phyloP scores from a whole-genome alignment of 2,329 filamentous ascomycete species.

The Chaetomium sp. region DNA sequence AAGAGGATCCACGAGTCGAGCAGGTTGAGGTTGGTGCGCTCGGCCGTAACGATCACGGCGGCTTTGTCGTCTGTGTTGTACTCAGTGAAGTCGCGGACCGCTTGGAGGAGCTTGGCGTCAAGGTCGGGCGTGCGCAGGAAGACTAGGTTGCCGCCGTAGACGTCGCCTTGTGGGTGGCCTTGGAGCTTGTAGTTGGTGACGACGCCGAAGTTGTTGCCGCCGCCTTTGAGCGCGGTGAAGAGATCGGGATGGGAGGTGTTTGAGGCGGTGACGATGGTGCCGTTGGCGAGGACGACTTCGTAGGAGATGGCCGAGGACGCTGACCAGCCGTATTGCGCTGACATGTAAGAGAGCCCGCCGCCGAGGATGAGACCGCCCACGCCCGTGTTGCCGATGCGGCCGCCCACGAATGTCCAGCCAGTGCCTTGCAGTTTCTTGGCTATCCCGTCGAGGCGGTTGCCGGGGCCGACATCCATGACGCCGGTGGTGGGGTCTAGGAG shows the following conservation, averaged over 20 bases:
- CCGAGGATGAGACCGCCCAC: slow-evolving; percentile 56
- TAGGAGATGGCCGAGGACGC: slow-evolving; percentile 45
- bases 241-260: slow-evolving; percentile 29
- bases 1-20: slow-evolving; percentile 62
- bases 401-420: slow-evolving; percentile 48
- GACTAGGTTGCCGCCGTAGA: slow-evolving; percentile 49
- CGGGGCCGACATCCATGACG: slow-evolving; percentile 46
- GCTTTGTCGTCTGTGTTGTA: slow-evolving; percentile 62
- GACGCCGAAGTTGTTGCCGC: slow-evolving; percentile 35
- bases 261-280: slow-evolving; percentile 33
- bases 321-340: slow-evolving; percentile 41
- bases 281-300: slow-evolving; percentile 46
- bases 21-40: slow-evolving; percentile 47
- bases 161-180: slow-evolving; percentile 44
- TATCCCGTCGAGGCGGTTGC: slow-evolving; percentile 49
- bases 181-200: slow-evolving; percentile 45
- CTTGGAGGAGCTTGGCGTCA: slow-evolving; percentile 38
- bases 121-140: slow-evolving; percentile 42
- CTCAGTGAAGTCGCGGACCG: slow-evolving; percentile 55
- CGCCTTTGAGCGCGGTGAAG: slow-evolving; percentile 33
- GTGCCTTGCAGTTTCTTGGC: slow-evolving; percentile 45
- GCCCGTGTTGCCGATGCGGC: slow-evolving; percentile 50
- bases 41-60: slow-evolving; percentile 59
- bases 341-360: slow-evolving; percentile 41
- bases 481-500: slow-evolving; percentile 37